Base-by-base conservation (phyloP, 192 early-diverging fungal species). In the Mortierella alpina region DNA sequence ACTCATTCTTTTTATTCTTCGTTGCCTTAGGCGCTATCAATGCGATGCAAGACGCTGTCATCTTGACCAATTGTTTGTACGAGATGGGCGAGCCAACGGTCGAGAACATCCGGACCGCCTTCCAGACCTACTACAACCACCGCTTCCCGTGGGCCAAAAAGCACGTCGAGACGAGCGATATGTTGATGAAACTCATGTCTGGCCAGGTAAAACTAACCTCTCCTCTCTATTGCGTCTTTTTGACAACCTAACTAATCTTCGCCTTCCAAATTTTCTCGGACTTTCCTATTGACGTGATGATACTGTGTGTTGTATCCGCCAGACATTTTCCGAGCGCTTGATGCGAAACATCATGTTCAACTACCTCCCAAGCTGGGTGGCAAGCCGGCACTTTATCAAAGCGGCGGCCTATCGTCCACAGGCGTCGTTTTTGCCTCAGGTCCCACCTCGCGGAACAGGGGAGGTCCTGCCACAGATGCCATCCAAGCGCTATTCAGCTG, bases 391-490 rank as follows among this genome's bases (percentile, higher is more conserved):
- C 13, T 57, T 18, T 57, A 9, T 23, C 20, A 57, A 57, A 22
- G 22, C 13, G 13, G 55, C 55, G 1, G 20, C 13, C 10, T 18
- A 57, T 22, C 13, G 55, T 1, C 55, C 55, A 18, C 55, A 57
- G 20, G 55, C 20, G 17, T 57, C 14, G n/a, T 57, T 57, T 22
- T 22, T 57, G 55, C 55, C 55, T 10, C 55, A 57, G 55, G 55
- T 57, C 14, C n/a, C 14, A 23, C 14, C 14, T 23, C 55, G 55
- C 14, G 55, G 55, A 20, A 23, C 55, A 10, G 20, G 13, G 1
- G 17, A 14, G 14, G 55, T 57, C n/a, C n/a, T 23, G 14, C 22
- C 55, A 1, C 55, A 57, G 20, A 57, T 31, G 31, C 31, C 31
- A 31, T 31, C 31, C 31, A 31, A 31, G 31, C 31, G 31, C 31